Evolutionary conservation across 2,329 filamentous ascomycete species (phyloP).

Genomic region (Ophiostoma sp.): DNA sequence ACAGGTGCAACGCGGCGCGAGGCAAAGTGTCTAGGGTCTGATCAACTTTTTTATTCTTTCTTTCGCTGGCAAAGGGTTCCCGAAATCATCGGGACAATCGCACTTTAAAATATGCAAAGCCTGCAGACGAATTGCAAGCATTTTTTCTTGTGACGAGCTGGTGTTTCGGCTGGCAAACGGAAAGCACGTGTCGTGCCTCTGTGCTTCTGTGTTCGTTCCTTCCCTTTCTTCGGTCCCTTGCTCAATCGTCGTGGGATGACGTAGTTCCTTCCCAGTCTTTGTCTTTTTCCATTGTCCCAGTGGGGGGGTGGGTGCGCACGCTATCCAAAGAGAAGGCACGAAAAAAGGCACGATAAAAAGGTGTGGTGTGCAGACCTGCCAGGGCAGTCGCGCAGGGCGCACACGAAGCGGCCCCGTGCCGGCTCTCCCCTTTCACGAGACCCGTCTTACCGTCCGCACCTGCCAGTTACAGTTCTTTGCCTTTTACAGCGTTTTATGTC

Average conservation of each 20-base stretch:
- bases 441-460: not conserved
- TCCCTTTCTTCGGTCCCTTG: not conserved
- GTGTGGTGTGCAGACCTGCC: slow-evolving; percentile 15
- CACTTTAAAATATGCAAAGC: not conserved
- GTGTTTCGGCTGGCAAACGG: not conserved
- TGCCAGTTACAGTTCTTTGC: not conserved
- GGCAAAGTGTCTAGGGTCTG: slow-evolving; percentile 2
- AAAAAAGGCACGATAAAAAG: slow-evolving; percentile 5
- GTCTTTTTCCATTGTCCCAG: slow-evolving; percentile 12
- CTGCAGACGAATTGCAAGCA: not conserved
- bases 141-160: not conserved
- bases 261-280: slow-evolving; percentile 17
- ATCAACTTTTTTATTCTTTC: not conserved
- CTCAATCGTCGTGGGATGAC: slow-evolving; percentile 1
- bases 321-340: slow-evolving; percentile 11
- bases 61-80: not conserved
- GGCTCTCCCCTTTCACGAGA: slow-evolving; percentile 7
- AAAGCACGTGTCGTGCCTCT: not conserved
- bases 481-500: not conserved
- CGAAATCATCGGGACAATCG: not conserved
- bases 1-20: slow-evolving; percentile 11
- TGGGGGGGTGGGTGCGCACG: slow-evolving; percentile 5
- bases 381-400: slow-evolving; percentile 9
- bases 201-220: not conserved
- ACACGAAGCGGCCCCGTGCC: not conserved